Conservation (phyloP, 768 basidiomycete species). For the Cubamyces lactineus region DNA sequence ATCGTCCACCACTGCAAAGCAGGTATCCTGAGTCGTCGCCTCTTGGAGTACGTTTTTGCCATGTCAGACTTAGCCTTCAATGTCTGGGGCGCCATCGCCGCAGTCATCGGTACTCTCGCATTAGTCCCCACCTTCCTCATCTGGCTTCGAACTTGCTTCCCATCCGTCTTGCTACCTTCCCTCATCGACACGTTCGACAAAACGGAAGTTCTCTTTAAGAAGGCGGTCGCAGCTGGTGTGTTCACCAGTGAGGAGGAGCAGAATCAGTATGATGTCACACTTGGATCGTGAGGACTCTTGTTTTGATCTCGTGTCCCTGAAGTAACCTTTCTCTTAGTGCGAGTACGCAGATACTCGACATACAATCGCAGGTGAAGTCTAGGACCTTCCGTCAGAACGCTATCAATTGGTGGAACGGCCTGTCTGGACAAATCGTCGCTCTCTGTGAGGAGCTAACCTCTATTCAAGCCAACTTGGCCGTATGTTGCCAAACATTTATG, state of each 20-base stretch:
- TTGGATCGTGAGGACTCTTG: not conserved
- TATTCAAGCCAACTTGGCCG: not conserved
- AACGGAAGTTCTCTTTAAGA: not conserved
- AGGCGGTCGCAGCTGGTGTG: not conserved
- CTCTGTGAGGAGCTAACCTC: not conserved
- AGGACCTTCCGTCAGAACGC: not conserved
- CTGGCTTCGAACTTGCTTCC: not conserved
- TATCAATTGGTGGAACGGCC: not conserved
- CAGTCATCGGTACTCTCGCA: not conserved
- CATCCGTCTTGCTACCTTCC: not conserved
- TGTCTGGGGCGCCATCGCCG: constrained; percentile 14
- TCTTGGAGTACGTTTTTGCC: not conserved
- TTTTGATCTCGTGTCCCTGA: not conserved
- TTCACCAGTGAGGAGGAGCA: not conserved
- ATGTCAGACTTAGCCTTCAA: constrained; percentile 10
- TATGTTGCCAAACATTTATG: not conserved
- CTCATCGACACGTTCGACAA: not conserved
- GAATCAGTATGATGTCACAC: not conserved
- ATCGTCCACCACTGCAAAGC: not conserved
- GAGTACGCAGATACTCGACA: not conserved
- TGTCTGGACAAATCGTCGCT: not conserved
- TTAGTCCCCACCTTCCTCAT: not conserved
- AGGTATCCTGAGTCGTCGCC: not conserved
- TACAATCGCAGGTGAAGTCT: not conserved
- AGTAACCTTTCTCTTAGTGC: not conserved